phyloP scores from a whole-genome alignment of 2,329 filamentous ascomycete genomes.

The Fusarium continuum region DNA sequence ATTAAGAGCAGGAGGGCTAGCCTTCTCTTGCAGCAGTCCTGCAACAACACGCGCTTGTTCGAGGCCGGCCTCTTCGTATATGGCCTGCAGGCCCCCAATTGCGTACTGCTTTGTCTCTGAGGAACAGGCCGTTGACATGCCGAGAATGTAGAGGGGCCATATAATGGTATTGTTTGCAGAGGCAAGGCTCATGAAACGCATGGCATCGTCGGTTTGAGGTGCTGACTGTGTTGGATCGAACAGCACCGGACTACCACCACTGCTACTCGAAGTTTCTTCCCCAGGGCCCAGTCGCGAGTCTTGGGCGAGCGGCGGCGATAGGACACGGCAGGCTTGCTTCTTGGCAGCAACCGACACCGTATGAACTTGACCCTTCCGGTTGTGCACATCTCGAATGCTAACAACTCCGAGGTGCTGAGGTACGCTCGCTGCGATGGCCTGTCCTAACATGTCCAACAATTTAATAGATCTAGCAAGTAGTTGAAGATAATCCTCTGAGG shows the following conservation, averaged over 20 bases:
- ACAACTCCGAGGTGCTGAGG: constrained; percentile 62
- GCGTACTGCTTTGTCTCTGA: constrained; percentile 55
- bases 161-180: constrained; percentile 59
- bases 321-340: constrained; percentile 45
- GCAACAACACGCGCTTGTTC: constrained; percentile 57
- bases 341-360: constrained; percentile 43
- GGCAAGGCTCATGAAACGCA: constrained; percentile 59
- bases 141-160: constrained; percentile 61
- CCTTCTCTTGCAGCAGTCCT: constrained; percentile 52
- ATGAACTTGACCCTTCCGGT: constrained; percentile 26
- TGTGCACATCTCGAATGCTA: constrained; percentile 50
- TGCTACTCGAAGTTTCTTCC: constrained; percentile 14
- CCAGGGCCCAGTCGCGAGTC: constrained; percentile 35
- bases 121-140: constrained; percentile 57
- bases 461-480: constrained; percentile 51
- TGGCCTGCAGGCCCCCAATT: constrained; percentile 54
- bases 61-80: constrained; percentile 57
- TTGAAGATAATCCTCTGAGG: constrained; percentile 47
- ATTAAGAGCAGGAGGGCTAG: not conserved
- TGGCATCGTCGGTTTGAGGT: constrained; percentile 49
- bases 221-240: constrained; percentile 52
- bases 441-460: constrained; percentile 52
- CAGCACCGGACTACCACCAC: constrained; percentile 47
- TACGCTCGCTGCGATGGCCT: constrained; percentile 57
- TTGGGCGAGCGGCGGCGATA: constrained; percentile 36